phyloP scores from a whole-genome alignment of 352 stramenopile species.

The Pythium diclinum region DNA sequence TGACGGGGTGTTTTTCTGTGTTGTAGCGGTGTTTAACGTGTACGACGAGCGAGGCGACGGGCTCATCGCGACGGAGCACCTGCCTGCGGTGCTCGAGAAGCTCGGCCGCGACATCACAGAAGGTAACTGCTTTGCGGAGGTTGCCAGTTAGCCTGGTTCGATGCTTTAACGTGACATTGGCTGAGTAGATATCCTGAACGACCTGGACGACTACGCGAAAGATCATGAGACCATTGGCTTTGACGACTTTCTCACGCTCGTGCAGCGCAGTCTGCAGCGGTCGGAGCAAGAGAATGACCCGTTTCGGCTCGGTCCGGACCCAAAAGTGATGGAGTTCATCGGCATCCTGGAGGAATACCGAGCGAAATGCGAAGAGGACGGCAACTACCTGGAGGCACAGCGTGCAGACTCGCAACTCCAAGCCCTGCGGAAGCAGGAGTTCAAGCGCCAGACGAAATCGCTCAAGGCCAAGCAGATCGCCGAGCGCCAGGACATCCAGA shows the following conservation, averaged over 20 bases:
- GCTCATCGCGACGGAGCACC: conserved; percentile 58
- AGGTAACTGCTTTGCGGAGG: conserved; percentile 31
- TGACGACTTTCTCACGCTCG: conserved; percentile 59
- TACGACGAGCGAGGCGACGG: conserved; percentile 66
- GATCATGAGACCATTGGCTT: conserved; percentile 58
- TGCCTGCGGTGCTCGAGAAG: conserved; percentile 74
- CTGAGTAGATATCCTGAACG: conserved; percentile 56
- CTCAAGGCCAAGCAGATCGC: conserved; percentile 88
- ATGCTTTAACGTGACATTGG: background rate
- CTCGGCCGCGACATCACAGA: conserved; percentile 64
- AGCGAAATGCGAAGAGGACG: conserved; percentile 92
- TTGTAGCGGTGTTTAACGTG: conserved; percentile 73
- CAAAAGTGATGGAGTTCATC: conserved; percentile 93
- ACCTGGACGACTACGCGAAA: conserved; percentile 56
- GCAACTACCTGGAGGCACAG: conserved; percentile 93
- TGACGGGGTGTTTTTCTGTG: background rate
- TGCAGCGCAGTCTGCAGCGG: conserved; percentile 42
- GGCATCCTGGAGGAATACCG: conserved; percentile 93
- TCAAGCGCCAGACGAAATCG: conserved; percentile 90
- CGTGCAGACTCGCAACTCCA: conserved; percentile 86
- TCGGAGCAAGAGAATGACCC: conserved; percentile 45
- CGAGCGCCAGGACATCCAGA: conserved; percentile 93
- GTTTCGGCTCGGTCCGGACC: conserved; percentile 67
- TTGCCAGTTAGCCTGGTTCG: background rate
- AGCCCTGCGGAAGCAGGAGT: conserved; percentile 88